These are phyloP conservation scores for Zalerion maritima DNA, from an alignment of 495 filamentous ascomycete genomes.

Conservation along the genomic window DNA sequence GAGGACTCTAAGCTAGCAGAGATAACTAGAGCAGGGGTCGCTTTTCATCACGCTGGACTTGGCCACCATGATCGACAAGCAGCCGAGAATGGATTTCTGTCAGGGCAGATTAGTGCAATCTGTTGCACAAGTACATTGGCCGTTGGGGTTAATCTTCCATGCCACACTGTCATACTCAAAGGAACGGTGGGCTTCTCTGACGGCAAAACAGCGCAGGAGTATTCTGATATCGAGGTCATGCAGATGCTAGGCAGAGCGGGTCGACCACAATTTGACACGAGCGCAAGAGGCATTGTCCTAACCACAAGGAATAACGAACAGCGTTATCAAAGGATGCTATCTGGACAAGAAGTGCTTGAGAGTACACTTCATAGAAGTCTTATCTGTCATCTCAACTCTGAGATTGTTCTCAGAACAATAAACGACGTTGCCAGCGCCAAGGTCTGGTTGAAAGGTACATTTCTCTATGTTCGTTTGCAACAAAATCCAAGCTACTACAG, in stretches of 20 bases:
- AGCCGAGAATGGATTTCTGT: conserved; percentile 59
- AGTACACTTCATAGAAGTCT: conserved; percentile 79
- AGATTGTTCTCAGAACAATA: conserved; percentile 77
- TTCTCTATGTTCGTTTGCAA: conserved; percentile 69
- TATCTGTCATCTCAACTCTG: conserved; percentile 87
- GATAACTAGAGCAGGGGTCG: conserved; percentile 55
- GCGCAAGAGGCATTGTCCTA: conserved; percentile 74
- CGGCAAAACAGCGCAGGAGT: conserved; percentile 49
- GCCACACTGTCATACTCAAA: conserved; percentile 86
- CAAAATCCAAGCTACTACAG: conserved; percentile 70
- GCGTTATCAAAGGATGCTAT: conserved; percentile 71
- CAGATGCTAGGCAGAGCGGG: conserved; percentile 96
- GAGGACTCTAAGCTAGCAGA: conserved; percentile 47
- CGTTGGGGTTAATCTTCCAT: conserved; percentile 86
- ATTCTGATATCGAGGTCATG: conserved; percentile 88
- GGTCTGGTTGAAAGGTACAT: conserved; percentile 74
- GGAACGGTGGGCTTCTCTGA: conserved; percentile 65
- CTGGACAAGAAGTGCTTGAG: conserved; percentile 71
- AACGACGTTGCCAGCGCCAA: conserved; percentile 54
- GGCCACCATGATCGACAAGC: conserved; percentile 51
- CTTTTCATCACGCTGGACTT: conserved; percentile 88
- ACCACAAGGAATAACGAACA: conserved; percentile 52
- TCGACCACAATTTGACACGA: conserved; percentile 82
- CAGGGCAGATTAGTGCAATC: conserved; percentile 70
- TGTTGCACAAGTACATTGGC: conserved; percentile 93